Evolutionary conservation across 1,284 basidiomycete genomes (phyloP).

Genomic region (Cryptococcus sp.): DNA sequence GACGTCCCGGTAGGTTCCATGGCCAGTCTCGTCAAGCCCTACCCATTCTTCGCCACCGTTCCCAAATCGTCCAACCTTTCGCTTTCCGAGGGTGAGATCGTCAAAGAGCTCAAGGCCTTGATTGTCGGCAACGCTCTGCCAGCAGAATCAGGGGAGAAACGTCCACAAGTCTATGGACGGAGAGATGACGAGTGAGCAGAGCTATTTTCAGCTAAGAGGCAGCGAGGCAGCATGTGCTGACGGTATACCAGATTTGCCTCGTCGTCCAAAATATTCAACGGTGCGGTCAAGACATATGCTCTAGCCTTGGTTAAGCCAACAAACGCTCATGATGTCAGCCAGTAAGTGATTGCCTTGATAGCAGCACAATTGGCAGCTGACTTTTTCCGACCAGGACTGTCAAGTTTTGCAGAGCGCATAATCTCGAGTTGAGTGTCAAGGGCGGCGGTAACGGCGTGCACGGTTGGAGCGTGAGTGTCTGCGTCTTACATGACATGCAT

Average conservation of each 20-base stretch:
- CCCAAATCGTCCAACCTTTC: neutral
- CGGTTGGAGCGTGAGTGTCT: constrained; percentile 65
- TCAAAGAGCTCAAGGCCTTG: constrained; percentile 10
- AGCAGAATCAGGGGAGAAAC: neutral
- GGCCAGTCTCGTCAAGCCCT: constrained; percentile 14
- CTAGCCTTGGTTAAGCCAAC: constrained; percentile 67
- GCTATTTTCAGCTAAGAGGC: neutral
- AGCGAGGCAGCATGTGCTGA: neutral
- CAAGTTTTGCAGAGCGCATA: constrained; percentile 67
- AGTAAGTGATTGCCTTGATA: constrained; percentile 54
- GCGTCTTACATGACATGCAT: neutral
- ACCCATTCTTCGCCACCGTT: constrained; percentile 18
- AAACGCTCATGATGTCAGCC: constrained; percentile 72
- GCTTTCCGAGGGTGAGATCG: constrained; percentile 3
- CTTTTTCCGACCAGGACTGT: constrained; percentile 58
- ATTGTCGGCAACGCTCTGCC: constrained; percentile 5
- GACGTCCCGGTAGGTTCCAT: neutral
- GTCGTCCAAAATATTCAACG: constrained; percentile 72
- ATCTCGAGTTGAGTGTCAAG: constrained; percentile 76
- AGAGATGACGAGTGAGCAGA: constrained; percentile 26
- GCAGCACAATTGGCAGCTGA: neutral
- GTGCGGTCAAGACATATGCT: constrained; percentile 64
- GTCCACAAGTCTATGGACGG: constrained; percentile 19
- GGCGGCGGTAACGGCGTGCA: constrained; percentile 86
- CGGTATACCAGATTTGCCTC: constrained; percentile 60